Evolutionary conservation across 352 stramenopile genomes (phyloP).

Genomic region (Blastocystis sp.): DNA sequence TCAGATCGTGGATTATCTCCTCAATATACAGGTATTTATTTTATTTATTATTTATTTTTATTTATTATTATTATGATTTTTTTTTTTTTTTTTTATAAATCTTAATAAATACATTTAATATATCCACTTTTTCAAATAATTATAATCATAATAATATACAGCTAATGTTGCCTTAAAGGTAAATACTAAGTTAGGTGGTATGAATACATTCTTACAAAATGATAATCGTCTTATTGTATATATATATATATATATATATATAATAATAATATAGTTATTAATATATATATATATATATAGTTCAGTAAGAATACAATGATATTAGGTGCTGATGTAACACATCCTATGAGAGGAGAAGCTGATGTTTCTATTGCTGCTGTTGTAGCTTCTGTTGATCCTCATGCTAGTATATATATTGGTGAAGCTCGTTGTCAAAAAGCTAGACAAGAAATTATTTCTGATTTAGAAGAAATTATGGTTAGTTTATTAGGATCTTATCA

Average conservation of each 20-base stretch:
- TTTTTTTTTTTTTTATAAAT: no score
- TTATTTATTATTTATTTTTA: no score
- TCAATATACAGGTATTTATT: no score
- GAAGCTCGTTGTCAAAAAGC: slow-evolving; percentile 45
- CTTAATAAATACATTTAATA: no score
- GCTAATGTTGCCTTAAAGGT: slow-evolving; percentile 34
- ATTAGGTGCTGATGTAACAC: slow-evolving; percentile 31
- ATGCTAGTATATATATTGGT: slow-evolving; percentile 48
- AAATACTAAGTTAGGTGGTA: slow-evolving; percentile 31
- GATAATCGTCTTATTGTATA: no score
- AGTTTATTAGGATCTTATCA: slow-evolving; percentile 16
- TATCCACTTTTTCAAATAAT: no score
- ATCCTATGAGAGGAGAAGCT: slow-evolving; percentile 30
- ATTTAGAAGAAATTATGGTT: slow-evolving; percentile 31
- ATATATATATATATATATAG: slow-evolving; percentile 47
- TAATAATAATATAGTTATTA: no score
- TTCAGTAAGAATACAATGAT: slow-evolving; percentile 6
- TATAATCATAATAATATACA: no score
- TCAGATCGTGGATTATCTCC: slow-evolving; percentile 52
- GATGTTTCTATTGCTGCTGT: slow-evolving; percentile 11
- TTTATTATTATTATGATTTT: no score
- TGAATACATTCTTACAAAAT: no score
- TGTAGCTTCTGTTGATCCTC: slow-evolving; percentile 14
- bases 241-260: no score
- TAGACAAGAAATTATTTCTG: slow-evolving; percentile 27